Evolutionary conservation across 768 basidiomycete species (phyloP).

Genomic region (Leucogyrophana mollusca): DNA sequence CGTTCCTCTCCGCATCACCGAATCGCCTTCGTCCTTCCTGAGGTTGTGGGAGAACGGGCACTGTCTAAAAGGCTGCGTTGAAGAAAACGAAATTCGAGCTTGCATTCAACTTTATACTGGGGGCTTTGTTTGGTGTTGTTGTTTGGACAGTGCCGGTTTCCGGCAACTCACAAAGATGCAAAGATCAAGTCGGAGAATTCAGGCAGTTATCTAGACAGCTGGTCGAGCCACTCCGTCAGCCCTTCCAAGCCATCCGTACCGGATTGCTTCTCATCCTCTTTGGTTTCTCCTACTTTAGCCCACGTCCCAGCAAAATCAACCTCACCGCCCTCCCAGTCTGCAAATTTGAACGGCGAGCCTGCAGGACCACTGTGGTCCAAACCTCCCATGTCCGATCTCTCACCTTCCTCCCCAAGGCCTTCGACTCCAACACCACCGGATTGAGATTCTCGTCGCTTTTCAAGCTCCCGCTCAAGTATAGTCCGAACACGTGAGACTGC

Average conservation of each 20-base stretch:
- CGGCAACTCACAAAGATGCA: too few species aligned
- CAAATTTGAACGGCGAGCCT: conserved; percentile 64
- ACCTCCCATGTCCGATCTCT: conserved; percentile 65
- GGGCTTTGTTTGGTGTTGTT: conserved; percentile 26
- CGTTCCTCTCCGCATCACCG: conserved; percentile 61
- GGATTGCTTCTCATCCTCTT: conserved; percentile 36
- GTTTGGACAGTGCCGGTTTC: too few species aligned
- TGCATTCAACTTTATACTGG: conserved; percentile 11
- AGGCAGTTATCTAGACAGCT: conserved; percentile 36
- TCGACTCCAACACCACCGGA: conserved; percentile 69
- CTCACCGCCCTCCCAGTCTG: conserved; percentile 86
- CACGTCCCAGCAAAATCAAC: conserved; percentile 64
- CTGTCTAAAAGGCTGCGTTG: conserved; percentile 71
- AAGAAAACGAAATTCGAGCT: not conserved
- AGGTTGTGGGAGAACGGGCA: conserved; percentile 51
- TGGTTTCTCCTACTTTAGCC: conserved; percentile 32
- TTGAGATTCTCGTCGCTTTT: conserved; percentile 68
- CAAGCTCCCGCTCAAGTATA: conserved; percentile 81
- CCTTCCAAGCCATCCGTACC: conserved; percentile 37
- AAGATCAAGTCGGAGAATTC: too few species aligned
- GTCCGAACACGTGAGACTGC: conserved; percentile 71
- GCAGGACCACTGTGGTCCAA: conserved; percentile 62
- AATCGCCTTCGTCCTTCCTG: conserved; percentile 63
- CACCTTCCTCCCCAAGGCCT: conserved; percentile 69
- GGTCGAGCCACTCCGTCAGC: conserved; percentile 50